phyloP scores from a whole-genome alignment of 805 yeast species.

The Scheffersomyces ergatensis region DNA sequence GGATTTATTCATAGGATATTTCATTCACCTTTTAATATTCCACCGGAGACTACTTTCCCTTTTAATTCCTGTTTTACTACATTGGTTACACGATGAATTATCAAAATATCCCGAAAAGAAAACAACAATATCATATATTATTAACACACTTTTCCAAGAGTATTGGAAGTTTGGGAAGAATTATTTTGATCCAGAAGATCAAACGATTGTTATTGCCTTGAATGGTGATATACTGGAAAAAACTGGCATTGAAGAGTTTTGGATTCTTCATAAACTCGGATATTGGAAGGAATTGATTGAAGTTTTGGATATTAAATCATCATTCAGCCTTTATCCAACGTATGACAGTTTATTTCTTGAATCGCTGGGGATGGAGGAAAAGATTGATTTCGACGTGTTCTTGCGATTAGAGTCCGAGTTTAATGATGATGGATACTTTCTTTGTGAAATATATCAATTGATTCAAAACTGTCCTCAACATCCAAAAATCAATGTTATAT shows the following conservation, averaged over 20 bases:
- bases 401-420: neutral
- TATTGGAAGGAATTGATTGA: conserved; percentile 27
- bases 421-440: conserved; percentile 5
- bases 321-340: conserved; percentile 1
- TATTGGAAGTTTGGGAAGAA: conserved; percentile 16
- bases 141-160: conserved; percentile 16
- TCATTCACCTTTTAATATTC: conserved; percentile 30
- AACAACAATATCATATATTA: neutral
- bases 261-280: conserved; percentile 23
- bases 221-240: conserved; percentile 8
- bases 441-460: conserved; percentile 4
- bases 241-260: conserved; percentile 15
- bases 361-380: conserved; percentile 15
- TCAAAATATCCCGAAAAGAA: neutral
- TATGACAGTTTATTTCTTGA: conserved; percentile 24
- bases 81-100: conserved; percentile 33
- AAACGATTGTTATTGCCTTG: conserved; percentile 11
- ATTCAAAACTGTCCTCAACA: conserved; percentile 13
- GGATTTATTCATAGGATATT: conserved; percentile 31
- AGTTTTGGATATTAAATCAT: conserved; percentile 8
- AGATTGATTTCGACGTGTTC: conserved; percentile 5
- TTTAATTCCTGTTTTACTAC: conserved; percentile 32
- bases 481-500: conserved; percentile 16
- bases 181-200: conserved; percentile 8
- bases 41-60: conserved; percentile 31